Evolutionary conservation across 768 basidiomycete genomes (phyloP).

Genomic region (Leccinum longicurvipes): DNA sequence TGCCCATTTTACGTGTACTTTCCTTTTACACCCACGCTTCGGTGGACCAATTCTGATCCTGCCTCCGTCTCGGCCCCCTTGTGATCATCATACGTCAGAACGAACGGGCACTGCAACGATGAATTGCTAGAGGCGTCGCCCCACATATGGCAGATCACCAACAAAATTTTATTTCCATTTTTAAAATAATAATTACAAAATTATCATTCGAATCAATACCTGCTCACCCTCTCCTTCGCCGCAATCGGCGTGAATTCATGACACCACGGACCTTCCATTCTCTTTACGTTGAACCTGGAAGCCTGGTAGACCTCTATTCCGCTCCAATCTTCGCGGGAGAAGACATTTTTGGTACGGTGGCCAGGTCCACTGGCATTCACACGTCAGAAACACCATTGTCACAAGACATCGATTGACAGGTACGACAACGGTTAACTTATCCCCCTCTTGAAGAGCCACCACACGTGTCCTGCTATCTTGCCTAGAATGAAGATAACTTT

Average conservation of each 20-base stretch:
- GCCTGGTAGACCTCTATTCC: background rate
- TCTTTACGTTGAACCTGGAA: background rate
- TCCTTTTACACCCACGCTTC: background rate
- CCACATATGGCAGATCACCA: background rate
- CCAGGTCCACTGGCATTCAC: slow-evolving; percentile 17
- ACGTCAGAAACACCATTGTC: slow-evolving; percentile 9
- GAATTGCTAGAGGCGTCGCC: background rate
- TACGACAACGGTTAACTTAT: slow-evolving; percentile 11
- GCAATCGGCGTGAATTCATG: background rate
- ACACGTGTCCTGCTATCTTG: slow-evolving; percentile 11
- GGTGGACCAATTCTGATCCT: background rate
- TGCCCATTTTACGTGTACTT: slow-evolving; percentile 2
- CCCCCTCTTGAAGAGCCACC: background rate
- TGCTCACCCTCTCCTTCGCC: background rate
- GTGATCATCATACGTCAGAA: background rate
- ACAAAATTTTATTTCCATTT: background rate
- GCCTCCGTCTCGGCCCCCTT: background rate
- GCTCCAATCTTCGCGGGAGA: slow-evolving; percentile 29
- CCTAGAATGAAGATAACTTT: slow-evolving; percentile 7
- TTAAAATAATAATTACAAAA: background rate
- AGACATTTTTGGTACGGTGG: slow-evolving; percentile 5
- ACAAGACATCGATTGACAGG: slow-evolving; percentile 5
- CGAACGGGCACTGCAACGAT: background rate
- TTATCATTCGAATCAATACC: background rate
- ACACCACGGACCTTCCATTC: background rate